Evolutionary conservation across 345 rosid genomes (phyloP).

Genomic region (Euphorbia pulcherrima): DNA sequence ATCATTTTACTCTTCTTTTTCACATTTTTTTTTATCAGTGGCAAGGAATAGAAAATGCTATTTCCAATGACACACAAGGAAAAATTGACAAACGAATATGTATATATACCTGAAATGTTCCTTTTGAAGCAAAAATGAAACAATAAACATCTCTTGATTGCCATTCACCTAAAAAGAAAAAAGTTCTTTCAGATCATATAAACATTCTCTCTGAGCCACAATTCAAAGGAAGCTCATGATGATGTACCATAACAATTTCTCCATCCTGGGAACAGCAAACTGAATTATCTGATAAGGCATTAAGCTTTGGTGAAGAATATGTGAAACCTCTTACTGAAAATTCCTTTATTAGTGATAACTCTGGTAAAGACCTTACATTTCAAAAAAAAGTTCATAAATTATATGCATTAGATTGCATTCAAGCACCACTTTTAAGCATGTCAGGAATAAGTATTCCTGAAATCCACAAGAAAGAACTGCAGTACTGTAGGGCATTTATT

Average conservation of each 20-base stretch:
- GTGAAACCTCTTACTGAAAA: constrained; percentile 57
- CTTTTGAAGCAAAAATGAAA: constrained; percentile 56
- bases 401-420: not conserved
- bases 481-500: not conserved
- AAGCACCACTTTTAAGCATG: not conserved
- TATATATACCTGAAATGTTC: constrained; percentile 48
- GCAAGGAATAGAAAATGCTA: not conserved
- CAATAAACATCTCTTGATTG: constrained; percentile 58
- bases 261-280: constrained; percentile 69
- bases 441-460: not conserved
- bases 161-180: constrained; percentile 55
- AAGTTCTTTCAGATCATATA: not conserved
- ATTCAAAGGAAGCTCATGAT: constrained; percentile 6
- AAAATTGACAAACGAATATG: not conserved
- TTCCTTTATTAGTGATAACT: constrained; percentile 62
- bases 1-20: not conserved
- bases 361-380: constrained; percentile 66
- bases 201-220: constrained; percentile 2
- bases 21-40: not conserved
- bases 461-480: not conserved
- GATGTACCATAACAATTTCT: constrained; percentile 60
- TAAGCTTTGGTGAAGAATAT: constrained; percentile 41
- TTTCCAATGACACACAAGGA: not conserved
- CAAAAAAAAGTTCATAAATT: constrained; percentile 2
- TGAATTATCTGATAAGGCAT: constrained; percentile 42